Evolutionary conservation across 2,329 filamentous ascomycete genomes (phyloP).

Genomic region (Periglandula ipomoeae): DNA sequence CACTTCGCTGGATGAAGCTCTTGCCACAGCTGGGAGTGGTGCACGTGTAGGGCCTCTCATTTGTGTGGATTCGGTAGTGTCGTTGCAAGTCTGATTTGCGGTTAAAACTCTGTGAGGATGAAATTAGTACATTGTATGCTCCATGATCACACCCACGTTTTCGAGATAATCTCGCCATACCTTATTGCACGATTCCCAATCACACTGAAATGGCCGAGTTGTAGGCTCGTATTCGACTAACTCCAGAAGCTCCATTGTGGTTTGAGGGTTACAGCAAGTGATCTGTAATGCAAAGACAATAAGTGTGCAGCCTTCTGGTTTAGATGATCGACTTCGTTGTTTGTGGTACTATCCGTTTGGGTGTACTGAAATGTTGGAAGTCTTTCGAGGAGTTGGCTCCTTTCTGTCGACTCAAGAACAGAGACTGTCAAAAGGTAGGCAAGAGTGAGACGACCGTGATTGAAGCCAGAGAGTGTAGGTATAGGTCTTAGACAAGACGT

Average conservation of each 20-base stretch:
- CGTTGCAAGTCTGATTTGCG: slow-evolving; percentile 62
- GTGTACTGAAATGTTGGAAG: no score
- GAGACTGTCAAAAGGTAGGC: no score
- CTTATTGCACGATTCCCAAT: slow-evolving; percentile 54
- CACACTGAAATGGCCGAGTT: slow-evolving; percentile 53
- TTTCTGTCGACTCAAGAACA: no score
- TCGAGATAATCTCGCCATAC: slow-evolving; percentile 27
- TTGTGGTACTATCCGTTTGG: no score
- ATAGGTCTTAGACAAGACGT: no score
- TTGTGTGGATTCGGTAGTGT: slow-evolving; percentile 64
- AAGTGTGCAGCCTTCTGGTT: no score
- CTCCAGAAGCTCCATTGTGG: slow-evolving; percentile 53
- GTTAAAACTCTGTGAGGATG: slow-evolving; percentile 52
- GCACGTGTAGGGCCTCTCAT: slow-evolving; percentile 59
- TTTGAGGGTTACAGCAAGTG: no score
- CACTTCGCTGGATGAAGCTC: slow-evolving; percentile 63
- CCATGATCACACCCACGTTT: neutral
- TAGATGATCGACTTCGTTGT: no score
- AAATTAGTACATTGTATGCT: neutral
- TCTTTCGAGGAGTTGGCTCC: no score
- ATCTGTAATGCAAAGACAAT: no score
- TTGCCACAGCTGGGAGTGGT: slow-evolving; percentile 53
- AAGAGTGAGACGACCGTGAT: no score
- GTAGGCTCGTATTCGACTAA: slow-evolving; percentile 55
- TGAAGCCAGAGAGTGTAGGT: no score